A percentile compares a stretch with the other conserved stretches of the same genome.
Evolutionary conservation across 176 grass and related monocot genomes (phyloP).

Genomic region (Rhynchospora breviuscula): DNA sequence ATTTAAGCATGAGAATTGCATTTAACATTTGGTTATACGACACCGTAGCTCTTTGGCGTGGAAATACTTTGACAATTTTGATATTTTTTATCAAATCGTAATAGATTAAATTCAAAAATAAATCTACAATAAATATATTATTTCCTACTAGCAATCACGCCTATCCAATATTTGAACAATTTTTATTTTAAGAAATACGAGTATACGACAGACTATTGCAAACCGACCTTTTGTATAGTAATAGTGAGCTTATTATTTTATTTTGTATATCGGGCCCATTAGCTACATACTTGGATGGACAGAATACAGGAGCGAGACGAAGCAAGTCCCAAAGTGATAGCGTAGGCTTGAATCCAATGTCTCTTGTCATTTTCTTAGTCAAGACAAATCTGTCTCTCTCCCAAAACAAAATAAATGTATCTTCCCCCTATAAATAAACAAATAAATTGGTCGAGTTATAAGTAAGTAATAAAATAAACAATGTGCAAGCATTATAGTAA

Average conservation of each 20-base stretch:
- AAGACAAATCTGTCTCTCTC: slow-evolving; percentile 7
- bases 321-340: slow-evolving; percentile 38
- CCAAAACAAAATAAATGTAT: not conserved
- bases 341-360: slow-evolving; percentile 23
- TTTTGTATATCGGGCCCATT: not conserved
- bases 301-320: not conserved
- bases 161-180: too few relatives aligned
- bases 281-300: not conserved
- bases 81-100: too few relatives aligned
- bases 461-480: not conserved
- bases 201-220: not conserved
- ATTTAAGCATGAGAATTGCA: too few relatives aligned
- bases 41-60: too few relatives aligned
- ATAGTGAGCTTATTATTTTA: not conserved
- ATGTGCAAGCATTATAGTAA: not conserved
- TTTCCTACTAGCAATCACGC: too few relatives aligned
- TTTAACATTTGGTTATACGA: too few relatives aligned
- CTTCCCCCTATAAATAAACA: not conserved
- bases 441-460: not conserved
- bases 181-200: too few relatives aligned
- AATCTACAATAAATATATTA: too few relatives aligned
- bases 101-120: too few relatives aligned
- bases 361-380: slow-evolving; percentile 18
- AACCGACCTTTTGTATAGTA: not conserved
- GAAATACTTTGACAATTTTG: too few relatives aligned